Evolutionary conservation across 257 asterid species (phyloP).

Genomic region (Rauvolfia tetraphylla): DNA sequence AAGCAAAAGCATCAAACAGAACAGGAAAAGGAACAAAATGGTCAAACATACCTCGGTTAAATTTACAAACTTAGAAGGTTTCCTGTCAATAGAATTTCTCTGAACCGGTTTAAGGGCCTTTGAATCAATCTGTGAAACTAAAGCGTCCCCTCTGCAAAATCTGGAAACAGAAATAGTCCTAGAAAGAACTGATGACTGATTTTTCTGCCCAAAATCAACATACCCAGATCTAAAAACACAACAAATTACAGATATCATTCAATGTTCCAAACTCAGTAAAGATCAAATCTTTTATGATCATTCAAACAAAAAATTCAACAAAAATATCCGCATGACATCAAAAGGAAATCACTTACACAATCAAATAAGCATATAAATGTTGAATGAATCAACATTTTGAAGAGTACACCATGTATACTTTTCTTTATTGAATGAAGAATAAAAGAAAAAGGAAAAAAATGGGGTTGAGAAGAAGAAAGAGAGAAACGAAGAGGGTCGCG

Average conservation of each 20-base stretch:
- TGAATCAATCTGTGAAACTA: conserved; percentile 51
- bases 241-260: conserved; percentile 8
- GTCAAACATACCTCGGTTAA: conserved; percentile 34
- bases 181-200: conserved; percentile 44
- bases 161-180: conserved; percentile 62
- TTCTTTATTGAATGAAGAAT: conserved; percentile 6
- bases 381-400: conserved; percentile 12
- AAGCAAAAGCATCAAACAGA: neutral
- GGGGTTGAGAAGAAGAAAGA: conserved; percentile 17
- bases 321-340: neutral
- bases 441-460: conserved; percentile 22
- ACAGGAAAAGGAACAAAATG: neutral
- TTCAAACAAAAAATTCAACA: neutral
- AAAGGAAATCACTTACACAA: neutral
- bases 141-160: conserved; percentile 65
- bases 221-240: conserved; percentile 51
- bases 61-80: conserved; percentile 37
- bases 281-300: conserved; percentile 8
- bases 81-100: conserved; percentile 43
- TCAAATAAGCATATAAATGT: conserved; percentile 3
- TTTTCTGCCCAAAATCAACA: conserved; percentile 43
- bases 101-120: conserved; percentile 49
- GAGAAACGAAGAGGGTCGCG: neutral
- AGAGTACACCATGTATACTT: conserved; percentile 1
- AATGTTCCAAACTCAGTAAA: conserved; percentile 16